Evolutionary conservation across 1,139 yeast species (phyloP), one percentile per base, ranked within the genome.

Genomic region (Pichia sp.): DNA sequence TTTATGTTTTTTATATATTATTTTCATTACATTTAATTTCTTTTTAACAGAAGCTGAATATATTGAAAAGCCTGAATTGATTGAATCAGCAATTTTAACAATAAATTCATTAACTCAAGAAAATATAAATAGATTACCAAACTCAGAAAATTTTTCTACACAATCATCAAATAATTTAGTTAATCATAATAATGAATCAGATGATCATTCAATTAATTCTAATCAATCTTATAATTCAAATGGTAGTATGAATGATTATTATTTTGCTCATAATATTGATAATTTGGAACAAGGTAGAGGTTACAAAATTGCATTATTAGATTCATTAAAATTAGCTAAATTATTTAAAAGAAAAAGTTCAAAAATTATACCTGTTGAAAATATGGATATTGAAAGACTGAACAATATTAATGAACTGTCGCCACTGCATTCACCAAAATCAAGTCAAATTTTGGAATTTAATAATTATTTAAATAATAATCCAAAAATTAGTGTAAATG

Each of bases 1-100:
- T 1, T 73, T 80, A 79, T 58, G 71, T 1, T 16, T 54, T 3
- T 51, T 70, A 30, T 76, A 73, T 56, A 43, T 64, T 16, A 35
- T 58, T 2, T 76, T 75, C 49, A 64, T 76, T 5, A 35, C 53
- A 4, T 51, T 69, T 27, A 63, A 65, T 31, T 41, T 55, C 26
- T 27, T 55, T 11, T 34, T 48, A 9, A 58, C 60, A 2, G 53
- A 51, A 3, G 42, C 35, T 30, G 46, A 40, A 25, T 20, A 28
- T 6, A 6, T 10, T 28, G 33, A 33, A 23, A 20, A 32, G 16
- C 9, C 11, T 2, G 24, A 24, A n/a, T 6, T n/a, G 36, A 24
- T 33, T 12, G 20, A 12, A 12, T 16, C 16, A 16, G 16, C 16
- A 16, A 16, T 7, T 10, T 32, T 25, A 11, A 4, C 26, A 11